Base-by-base conservation (phyloP, 306 rosid species). In the Medicago arabica region DNA sequence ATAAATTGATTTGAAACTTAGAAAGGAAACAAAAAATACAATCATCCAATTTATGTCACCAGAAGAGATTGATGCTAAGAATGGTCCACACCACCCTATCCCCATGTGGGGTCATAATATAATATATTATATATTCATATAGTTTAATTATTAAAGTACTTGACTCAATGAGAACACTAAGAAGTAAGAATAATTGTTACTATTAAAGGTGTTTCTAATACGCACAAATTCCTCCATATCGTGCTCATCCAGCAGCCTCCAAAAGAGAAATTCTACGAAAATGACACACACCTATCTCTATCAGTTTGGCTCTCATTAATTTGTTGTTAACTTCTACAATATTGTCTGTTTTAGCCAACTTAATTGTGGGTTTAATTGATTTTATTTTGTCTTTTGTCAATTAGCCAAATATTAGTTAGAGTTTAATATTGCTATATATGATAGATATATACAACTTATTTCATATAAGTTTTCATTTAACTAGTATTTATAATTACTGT, bases 231-330 rank as follows among this genome's bases (percentile, higher is more conserved):
- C 41, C 19, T 78, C 25, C 8, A 58, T 60, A 21, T 76, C 67
- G 71, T 83, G 82, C 77, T 78, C 78, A 71, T 79, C 81, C 60
- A 75, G 86, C 87, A 78, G 88, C 92, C 89, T 87, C 97, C 86
- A 75, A 83, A 79, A 72, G 78, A 85, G 88, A 88, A 92, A 83
- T 88, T 88, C 85, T 77, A 81, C 82, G 85, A 82, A 82, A 82
- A 62, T 76, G 88, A 86, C 71, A 39, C 74, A 19, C 61, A 75
- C 67, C 76, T 31, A 75, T 85, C 87, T 75, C 76, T 15, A 73
- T 85, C 91, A 77, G 4, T 88, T 82, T 82, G 84, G 51, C 74
- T 86, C 81, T 67, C 75, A 82, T 69, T 61, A 31, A 28, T 81
- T 81, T 28, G 41, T 81, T 75, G 69, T 78, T 78, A 51, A 54